These are phyloP conservation scores for Naganishia randhawae DNA, from an alignment of 768 basidiomycete genomes.

Conservation along the genomic window DNA sequence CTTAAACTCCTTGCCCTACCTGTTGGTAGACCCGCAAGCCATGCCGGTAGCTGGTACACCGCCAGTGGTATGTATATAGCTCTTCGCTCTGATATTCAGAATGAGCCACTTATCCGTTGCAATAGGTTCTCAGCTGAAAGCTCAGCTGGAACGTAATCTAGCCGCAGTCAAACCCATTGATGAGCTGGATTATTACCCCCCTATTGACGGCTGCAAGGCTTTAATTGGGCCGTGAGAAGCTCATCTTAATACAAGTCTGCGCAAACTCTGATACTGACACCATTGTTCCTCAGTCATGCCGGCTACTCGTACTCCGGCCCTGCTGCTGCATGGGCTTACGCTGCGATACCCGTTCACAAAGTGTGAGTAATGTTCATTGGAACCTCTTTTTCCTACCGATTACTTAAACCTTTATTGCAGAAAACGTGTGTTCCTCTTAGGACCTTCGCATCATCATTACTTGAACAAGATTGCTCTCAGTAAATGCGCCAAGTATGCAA, in stretches of 20 bases:
- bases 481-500: constrained; percentile 69
- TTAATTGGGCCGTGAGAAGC: constrained; percentile 85
- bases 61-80: constrained; percentile 56
- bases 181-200: constrained; percentile 59
- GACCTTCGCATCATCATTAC: constrained; percentile 90
- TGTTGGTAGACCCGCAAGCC: constrained; percentile 57
- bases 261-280: background rate
- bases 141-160: constrained; percentile 65
- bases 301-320: constrained; percentile 93
- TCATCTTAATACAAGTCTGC: background rate
- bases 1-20: background rate
- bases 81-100: background rate
- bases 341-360: constrained; percentile 70
- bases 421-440: constrained; percentile 87
- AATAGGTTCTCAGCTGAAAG: constrained; percentile 59
- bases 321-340: constrained; percentile 94
- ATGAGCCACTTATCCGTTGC: background rate
- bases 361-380: constrained; percentile 61
- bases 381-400: background rate
- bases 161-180: constrained; percentile 57
- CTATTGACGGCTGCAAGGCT: constrained; percentile 71
- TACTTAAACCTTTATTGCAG: constrained; percentile 54
- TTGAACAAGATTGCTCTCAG: constrained; percentile 83
- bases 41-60: constrained; percentile 89
- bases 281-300: constrained; percentile 68